Conservation (phyloP, 2,329 filamentous ascomycete genomes). For the Sclerotinia trifoliorum region DNA sequence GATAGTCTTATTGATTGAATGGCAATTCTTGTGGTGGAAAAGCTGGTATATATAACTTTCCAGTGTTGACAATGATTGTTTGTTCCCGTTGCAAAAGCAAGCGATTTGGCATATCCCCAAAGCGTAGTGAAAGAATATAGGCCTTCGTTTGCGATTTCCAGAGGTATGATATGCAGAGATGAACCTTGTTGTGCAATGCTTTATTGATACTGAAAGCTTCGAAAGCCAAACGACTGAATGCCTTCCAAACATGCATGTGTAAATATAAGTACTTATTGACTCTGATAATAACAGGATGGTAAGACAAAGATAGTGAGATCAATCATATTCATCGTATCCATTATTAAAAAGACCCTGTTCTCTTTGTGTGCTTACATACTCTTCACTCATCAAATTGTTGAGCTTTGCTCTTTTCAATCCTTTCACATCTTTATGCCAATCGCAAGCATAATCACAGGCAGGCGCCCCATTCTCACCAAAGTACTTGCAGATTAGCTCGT, state of each 20-base stretch:
- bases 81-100: not conserved
- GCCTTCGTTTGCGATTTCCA: not conserved
- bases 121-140: not conserved
- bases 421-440: slow-evolving; percentile 69
- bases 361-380: slow-evolving; percentile 63
- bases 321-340: slow-evolving; percentile 51
- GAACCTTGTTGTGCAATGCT: not conserved
- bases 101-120: not conserved
- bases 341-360: slow-evolving; percentile 57
- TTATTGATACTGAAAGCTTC: not conserved
- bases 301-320: slow-evolving; percentile 16
- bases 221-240: not conserved
- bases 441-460: slow-evolving; percentile 71
- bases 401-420: slow-evolving; percentile 57
- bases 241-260: not conserved
- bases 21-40: not conserved
- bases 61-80: not conserved
- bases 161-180: not conserved
- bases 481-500: slow-evolving; percentile 71
- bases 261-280: not conserved
- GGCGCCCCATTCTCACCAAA: slow-evolving; percentile 66
- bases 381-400: slow-evolving; percentile 56
- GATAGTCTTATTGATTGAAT: not conserved
- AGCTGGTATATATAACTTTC: not conserved
- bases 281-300: not conserved